Conservation (phyloP, 768 basidiomycete species). For the Serendipita sp. region DNA sequence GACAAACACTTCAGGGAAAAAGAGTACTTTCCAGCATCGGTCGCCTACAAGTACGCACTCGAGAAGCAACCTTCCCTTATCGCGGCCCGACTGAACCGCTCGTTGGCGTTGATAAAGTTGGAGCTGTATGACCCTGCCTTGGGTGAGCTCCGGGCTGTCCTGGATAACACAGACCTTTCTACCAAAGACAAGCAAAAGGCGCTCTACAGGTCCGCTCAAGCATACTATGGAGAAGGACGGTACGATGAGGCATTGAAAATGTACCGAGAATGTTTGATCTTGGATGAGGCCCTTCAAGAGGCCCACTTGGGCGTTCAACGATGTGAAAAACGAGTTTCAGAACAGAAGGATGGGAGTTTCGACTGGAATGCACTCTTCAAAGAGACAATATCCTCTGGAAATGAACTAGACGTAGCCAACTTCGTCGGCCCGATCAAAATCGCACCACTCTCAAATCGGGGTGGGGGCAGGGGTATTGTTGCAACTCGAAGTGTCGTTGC, state of each 20-base stretch:
- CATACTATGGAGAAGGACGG: constrained; percentile 16
- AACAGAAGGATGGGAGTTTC: constrained; percentile 13
- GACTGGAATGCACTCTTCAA: constrained; percentile 17
- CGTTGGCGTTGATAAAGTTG: background rate
- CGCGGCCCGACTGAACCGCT: constrained; percentile 14
- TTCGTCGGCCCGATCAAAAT: constrained; percentile 16
- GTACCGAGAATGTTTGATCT: constrained; percentile 10
- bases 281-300: constrained; percentile 1
- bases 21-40: too few species aligned
- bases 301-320: constrained; percentile 12
- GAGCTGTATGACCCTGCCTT: constrained; percentile 16
- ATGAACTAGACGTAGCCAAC: constrained; percentile 16
- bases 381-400: background rate
- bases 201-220: constrained; percentile 14
- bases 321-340: constrained; percentile 13
- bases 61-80: too few species aligned
- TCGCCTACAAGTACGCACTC: too few species aligned
- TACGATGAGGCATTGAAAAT: constrained; percentile 12
- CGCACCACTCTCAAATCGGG: constrained; percentile 8
- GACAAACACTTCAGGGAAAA: too few species aligned
- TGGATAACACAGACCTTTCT: background rate
- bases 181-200: constrained; percentile 13
- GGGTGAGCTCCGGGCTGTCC: constrained; percentile 15
- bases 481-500: constrained; percentile 11
- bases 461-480: constrained; percentile 13